Conservation (phyloP, 352 stramenopile genomes). For the Hyaloperonospora brassicae region DNA sequence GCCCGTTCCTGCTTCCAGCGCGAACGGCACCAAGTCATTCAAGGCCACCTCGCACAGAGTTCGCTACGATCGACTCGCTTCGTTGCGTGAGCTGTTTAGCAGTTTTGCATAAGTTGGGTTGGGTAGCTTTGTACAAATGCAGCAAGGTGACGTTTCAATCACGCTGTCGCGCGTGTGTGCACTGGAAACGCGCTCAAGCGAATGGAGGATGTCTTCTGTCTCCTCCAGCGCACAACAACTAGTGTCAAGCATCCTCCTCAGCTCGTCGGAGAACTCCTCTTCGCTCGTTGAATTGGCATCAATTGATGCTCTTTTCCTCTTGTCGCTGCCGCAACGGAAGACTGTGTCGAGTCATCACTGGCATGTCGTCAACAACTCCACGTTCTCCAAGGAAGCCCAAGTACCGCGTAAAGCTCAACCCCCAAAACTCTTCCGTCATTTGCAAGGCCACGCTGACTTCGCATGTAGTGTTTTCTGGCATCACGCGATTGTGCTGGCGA, state of each 20-base stretch:
- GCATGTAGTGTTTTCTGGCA: conserved; percentile 38
- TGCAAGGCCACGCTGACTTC: conserved; percentile 46
- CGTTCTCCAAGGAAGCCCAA: conserved; percentile 55
- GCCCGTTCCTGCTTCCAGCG: conserved; percentile 2
- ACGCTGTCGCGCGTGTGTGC: too few species aligned
- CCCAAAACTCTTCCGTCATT: conserved; percentile 65
- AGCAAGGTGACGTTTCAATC: too few species aligned
- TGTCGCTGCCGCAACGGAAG: conserved; percentile 10
- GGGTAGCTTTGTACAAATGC: too few species aligned
- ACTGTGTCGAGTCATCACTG: conserved; percentile 2
- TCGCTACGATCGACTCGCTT: conserved; percentile 45
- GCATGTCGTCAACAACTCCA: conserved; percentile 34
- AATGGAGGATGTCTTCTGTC: too few species aligned
- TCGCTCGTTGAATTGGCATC: too few species aligned
- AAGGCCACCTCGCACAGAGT: conserved; percentile 39
- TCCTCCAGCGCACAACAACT: neutral
- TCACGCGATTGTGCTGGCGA: conserved; percentile 49
- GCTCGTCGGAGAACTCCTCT: too few species aligned
- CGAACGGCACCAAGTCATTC: conserved; percentile 20
- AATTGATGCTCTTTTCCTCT: conserved; percentile 1
- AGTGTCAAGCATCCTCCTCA: conserved; percentile 9
- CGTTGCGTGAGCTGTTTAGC: conserved; percentile 34
- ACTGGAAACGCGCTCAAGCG: too few species aligned
- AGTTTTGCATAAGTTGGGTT: conserved; percentile 16
- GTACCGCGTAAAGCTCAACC: conserved; percentile 58